Evolutionary conservation across 2,329 filamentous ascomycete genomes (phyloP), one percentile per base, ranked within the genome.

Genomic region (Colletotrichum sp.): DNA sequence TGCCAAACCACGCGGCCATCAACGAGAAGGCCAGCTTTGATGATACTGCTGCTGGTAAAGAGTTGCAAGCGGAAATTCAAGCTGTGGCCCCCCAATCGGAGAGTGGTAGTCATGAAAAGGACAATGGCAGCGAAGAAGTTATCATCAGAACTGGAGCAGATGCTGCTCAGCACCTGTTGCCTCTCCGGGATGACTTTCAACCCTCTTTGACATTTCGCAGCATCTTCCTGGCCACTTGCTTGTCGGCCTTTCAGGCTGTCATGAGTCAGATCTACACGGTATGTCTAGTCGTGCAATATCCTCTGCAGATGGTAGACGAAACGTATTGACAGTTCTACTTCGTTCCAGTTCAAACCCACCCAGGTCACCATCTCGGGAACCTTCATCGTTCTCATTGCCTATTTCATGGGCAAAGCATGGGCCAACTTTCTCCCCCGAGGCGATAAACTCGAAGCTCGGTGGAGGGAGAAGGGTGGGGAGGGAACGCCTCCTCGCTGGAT

Each of bases 371-470:
- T 91, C 21, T 84, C 85, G 18, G 89, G 89, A 48, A 91, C 89
- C 0, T 91, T 91, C 71, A 90, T 91, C 67, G 89, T 90, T 7
- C 85, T 92, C 55, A 90, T 92, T 61, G 87, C 88, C 15, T 91
- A 91, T 81, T 91, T 91, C 65, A 66, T 87, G 3, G 90, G 90
- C 10, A 88, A 82, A n/a, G 82, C 79, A 6, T 90, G 86, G 87
- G 84, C 88, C 0, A 77, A 79, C 0, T 75, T 88, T 7, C 83
- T 91, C 4, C 90, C 90, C 2, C 89, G 90, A 7, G 90, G 89
- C 15, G 90, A 92, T 67, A 81, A 80, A n/a, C 81, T 85, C 6
- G 85, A 89, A 72, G 84, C 86, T 30, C 81, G 84, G 57, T 91
- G 89, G 89, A 84, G 86, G 61, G 84, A 79, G 5, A 80, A 80